phyloP scores from a whole-genome alignment of 495 filamentous ascomycete genomes.

The Penicillium longicatenatum region DNA sequence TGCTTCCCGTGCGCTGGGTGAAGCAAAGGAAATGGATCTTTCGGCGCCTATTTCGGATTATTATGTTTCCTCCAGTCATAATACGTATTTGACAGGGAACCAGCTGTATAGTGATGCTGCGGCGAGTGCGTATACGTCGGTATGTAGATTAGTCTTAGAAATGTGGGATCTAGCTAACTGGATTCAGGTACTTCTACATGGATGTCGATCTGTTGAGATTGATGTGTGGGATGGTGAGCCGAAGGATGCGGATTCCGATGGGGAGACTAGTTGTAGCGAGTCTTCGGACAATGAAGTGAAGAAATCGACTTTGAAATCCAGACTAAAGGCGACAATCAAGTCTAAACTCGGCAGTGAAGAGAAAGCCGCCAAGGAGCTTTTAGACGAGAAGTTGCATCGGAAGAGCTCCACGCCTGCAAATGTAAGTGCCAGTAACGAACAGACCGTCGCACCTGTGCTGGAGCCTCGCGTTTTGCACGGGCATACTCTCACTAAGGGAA shows the following conservation, averaged over 20 bases:
- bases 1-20: slow-evolving; percentile 44
- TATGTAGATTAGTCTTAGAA: slow-evolving; percentile 38
- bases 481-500: slow-evolving; percentile 84
- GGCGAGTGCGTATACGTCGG: slow-evolving; percentile 79
- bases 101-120: slow-evolving; percentile 85
- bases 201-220: slow-evolving; percentile 94
- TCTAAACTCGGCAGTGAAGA: slow-evolving; percentile 12
- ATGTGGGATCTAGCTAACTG: neutral
- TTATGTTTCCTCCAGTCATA: slow-evolving; percentile 91
- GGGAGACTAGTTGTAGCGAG: slow-evolving; percentile 25
- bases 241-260: slow-evolving; percentile 30
- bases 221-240: slow-evolving; percentile 90
- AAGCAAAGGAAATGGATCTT: slow-evolving; percentile 48
- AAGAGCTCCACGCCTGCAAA: slow-evolving; percentile 6
- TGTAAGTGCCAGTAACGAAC: slow-evolving; percentile 1
- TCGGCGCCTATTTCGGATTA: slow-evolving; percentile 78
- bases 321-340: slow-evolving; percentile 14
- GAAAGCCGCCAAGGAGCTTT: slow-evolving; percentile 18
- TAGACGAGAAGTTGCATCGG: slow-evolving; percentile 5
- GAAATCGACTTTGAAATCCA: slow-evolving; percentile 24
- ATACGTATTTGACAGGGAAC: slow-evolving; percentile 92
- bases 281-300: slow-evolving; percentile 23
- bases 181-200: slow-evolving; percentile 64
- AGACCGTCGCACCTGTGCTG: slow-evolving; percentile 25
- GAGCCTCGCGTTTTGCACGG: slow-evolving; percentile 88